Evolutionary conservation across 495 filamentous ascomycete species (phyloP).

Genomic region (Talaromyces nanjingensis): DNA sequence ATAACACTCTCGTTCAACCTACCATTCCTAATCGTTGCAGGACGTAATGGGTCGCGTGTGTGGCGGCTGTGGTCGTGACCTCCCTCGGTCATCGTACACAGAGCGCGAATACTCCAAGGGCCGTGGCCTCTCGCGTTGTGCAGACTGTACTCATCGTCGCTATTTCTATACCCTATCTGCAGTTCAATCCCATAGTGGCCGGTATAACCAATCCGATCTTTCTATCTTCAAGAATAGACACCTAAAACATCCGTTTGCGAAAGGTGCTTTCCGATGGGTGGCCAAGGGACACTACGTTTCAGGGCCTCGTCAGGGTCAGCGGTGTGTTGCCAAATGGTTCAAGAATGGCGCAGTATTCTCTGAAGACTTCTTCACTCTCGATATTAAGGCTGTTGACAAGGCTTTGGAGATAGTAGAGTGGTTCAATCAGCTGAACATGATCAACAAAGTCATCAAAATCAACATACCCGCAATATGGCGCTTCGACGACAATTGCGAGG

Average conservation of each 20-base stretch:
- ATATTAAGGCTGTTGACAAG: not conserved
- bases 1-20: not conserved
- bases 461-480: not conserved
- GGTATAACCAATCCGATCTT: not conserved
- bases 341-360: not conserved
- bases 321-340: not conserved
- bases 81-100: not conserved
- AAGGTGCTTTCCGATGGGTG: not conserved
- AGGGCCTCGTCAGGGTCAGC: not conserved
- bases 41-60: not conserved
- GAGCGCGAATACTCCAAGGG: not conserved
- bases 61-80: not conserved
- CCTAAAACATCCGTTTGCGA: not conserved
- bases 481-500: not conserved
- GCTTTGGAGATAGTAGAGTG: not conserved
- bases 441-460: slow-evolving; percentile 1
- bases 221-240: not conserved
- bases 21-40: not conserved
- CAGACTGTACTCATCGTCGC: not conserved
- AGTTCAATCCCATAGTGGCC: not conserved
- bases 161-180: not conserved
- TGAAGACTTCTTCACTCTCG: not conserved
- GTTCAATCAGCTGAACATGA: not conserved
- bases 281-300: not conserved
- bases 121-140: not conserved